These are phyloP conservation scores for Kwoniella dendrophila DNA, from an alignment of 768 basidiomycete species.

Conservation along the genomic window DNA sequence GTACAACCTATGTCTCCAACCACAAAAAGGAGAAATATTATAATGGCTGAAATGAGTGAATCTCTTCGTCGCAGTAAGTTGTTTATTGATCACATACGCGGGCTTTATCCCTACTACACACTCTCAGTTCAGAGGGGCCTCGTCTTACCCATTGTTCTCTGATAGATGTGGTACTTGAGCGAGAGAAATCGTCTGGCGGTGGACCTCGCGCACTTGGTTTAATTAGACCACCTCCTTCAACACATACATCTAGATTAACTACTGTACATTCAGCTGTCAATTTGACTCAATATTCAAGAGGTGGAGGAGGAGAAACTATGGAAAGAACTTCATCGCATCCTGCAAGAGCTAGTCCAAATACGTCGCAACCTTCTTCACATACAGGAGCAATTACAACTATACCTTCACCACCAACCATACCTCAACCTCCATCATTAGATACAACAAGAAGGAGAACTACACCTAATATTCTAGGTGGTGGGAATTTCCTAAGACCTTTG, in stretches of 20 bases:
- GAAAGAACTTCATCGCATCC: slow-evolving; percentile 26
- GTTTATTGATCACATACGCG: background rate
- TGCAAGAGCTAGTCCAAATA: slow-evolving; percentile 13
- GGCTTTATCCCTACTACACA: no score
- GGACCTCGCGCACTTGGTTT: slow-evolving; percentile 5
- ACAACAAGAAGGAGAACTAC: slow-evolving; percentile 16
- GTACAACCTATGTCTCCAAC: slow-evolving; percentile 44
- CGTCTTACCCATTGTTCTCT: background rate
- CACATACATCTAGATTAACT: slow-evolving; percentile 24
- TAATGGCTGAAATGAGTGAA: slow-evolving; percentile 50
- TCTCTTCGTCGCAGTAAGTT: slow-evolving; percentile 46
- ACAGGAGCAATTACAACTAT: slow-evolving; percentile 10
- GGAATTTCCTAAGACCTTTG: slow-evolving; percentile 41
- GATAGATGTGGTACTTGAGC: slow-evolving; percentile 48
- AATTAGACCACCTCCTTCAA: slow-evolving; percentile 29
- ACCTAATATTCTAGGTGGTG: slow-evolving; percentile 38
- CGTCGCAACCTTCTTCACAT: slow-evolving; percentile 20
- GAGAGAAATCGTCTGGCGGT: slow-evolving; percentile 41
- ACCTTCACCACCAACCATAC: slow-evolving; percentile 1
- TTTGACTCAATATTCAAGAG: slow-evolving; percentile 29
- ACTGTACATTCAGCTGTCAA: slow-evolving; percentile 33
- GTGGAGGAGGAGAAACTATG: slow-evolving; percentile 23
- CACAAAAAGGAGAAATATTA: slow-evolving; percentile 42
- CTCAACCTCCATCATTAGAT: slow-evolving; percentile 13
- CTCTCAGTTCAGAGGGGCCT: background rate